These are phyloP conservation scores for Jacaranda copaia DNA, from an alignment of 257 asterid species.

Conservation along the genomic window DNA sequence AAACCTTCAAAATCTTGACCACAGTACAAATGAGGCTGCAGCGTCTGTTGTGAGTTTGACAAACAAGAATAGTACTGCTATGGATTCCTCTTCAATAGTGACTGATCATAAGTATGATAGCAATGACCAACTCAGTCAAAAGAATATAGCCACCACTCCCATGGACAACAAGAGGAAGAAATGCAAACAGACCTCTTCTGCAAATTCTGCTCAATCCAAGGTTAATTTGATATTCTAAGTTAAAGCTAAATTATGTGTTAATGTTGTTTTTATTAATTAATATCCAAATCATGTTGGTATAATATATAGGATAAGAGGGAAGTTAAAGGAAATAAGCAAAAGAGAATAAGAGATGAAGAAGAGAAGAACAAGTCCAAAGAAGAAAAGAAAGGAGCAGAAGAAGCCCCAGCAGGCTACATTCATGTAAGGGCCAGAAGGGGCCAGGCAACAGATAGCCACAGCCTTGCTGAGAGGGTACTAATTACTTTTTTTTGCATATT, in stretches of 20 bases:
- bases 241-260: too few relatives aligned
- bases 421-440: slow-evolving; percentile 96
- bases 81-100: slow-evolving; percentile 56
- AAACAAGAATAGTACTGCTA: slow-evolving; percentile 9
- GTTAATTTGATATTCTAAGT: slow-evolving; percentile 28
- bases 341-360: slow-evolving; percentile 46
- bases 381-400: slow-evolving; percentile 42
- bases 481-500: too few relatives aligned
- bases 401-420: slow-evolving; percentile 58
- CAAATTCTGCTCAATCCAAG: slow-evolving; percentile 64
- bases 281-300: not conserved
- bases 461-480: slow-evolving; percentile 89
- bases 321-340: slow-evolving; percentile 50
- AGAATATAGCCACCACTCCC: not conserved
- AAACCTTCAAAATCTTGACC: not conserved
- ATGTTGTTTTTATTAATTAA: not conserved
- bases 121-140: too few relatives aligned
- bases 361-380: slow-evolving; percentile 34
- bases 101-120: slow-evolving; percentile 18
- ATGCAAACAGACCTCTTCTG: slow-evolving; percentile 41
- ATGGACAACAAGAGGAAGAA: slow-evolving; percentile 55
- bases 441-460: slow-evolving; percentile 91
- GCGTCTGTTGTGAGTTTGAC: too few relatives aligned
- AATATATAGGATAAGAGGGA: slow-evolving; percentile 45
- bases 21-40: not conserved